phyloP scores from a whole-genome alignment of 2,329 filamentous ascomycete genomes.

The Dactylellina drechsleri region DNA sequence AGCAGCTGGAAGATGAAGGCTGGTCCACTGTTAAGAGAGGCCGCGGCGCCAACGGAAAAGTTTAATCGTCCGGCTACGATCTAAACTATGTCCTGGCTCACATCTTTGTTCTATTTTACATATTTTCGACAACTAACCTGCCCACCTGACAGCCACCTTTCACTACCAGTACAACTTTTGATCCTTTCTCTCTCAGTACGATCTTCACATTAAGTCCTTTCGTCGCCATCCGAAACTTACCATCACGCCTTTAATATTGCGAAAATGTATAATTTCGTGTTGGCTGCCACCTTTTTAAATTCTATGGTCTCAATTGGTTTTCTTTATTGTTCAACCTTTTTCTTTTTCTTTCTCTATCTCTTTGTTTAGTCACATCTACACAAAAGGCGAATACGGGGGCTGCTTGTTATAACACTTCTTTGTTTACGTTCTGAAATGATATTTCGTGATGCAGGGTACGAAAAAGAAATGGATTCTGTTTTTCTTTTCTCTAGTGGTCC shows the following conservation, averaged over 20 bases:
- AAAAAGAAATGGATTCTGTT: conserved; percentile 47
- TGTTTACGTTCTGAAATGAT: conserved; percentile 39
- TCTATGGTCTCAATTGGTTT: not conserved
- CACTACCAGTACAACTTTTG: not conserved
- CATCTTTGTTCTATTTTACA: conserved; percentile 14
- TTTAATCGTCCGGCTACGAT: conserved; percentile 44
- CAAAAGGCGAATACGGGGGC: conserved; percentile 54
- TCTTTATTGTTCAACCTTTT: conserved; percentile 7
- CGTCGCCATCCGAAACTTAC: not conserved
- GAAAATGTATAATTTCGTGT: conserved; percentile 41
- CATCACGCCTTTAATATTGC: conserved; percentile 41
- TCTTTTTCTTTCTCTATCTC: conserved; percentile 27
- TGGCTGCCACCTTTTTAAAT: not conserved
- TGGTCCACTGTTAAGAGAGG: conserved; percentile 54
- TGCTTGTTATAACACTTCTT: conserved; percentile 36
- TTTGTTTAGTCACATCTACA: conserved; percentile 55
- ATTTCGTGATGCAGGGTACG: conserved; percentile 41
- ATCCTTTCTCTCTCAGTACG: too few species aligned
- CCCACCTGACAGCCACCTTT: conserved; percentile 14
- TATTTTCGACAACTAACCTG: conserved; percentile 7
- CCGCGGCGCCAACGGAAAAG: conserved; percentile 51
- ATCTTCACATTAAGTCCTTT: too few species aligned
- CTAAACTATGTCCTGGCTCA: not conserved
- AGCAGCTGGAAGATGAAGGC: conserved; percentile 61
- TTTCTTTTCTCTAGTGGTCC: conserved; percentile 29